A percentile compares a stretch with the other conserved stretches of the same genome.
phyloP scores from a whole-genome alignment of 768 basidiomycete species.

The Suillus sp. region DNA sequence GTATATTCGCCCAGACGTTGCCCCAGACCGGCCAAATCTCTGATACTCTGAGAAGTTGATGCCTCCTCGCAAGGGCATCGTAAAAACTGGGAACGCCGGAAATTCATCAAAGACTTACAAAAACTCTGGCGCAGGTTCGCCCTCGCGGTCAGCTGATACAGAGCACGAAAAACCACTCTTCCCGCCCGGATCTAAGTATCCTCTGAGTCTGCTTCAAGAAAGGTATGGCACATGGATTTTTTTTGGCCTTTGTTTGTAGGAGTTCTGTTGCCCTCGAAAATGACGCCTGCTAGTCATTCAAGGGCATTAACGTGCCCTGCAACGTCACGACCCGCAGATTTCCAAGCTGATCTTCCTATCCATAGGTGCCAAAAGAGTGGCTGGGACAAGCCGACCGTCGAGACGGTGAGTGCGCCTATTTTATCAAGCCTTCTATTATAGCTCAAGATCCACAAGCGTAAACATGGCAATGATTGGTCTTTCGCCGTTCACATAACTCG shows the following conservation, averaged over 20 bases:
- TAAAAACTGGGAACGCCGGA: slow-evolving; percentile 89
- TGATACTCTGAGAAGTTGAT: slow-evolving; percentile 34
- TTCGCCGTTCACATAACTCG: slow-evolving; percentile 70
- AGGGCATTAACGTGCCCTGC: not conserved
- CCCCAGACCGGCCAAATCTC: too few species aligned
- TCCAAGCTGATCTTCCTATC: not conserved
- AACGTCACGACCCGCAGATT: not conserved
- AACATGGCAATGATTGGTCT: slow-evolving; percentile 52
- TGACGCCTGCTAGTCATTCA: not conserved
- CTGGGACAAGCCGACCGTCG: slow-evolving; percentile 84
- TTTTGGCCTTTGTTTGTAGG: not conserved
- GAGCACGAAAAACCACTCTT: slow-evolving; percentile 64
- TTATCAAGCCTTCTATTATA: not conserved
- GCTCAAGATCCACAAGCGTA: slow-evolving; percentile 40
- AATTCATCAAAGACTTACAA: slow-evolving; percentile 66
- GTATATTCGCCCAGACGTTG: too few species aligned
- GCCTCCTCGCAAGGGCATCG: slow-evolving; percentile 75
- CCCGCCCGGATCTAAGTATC: slow-evolving; percentile 84
- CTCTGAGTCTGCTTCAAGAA: slow-evolving; percentile 77
- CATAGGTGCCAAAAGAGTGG: slow-evolving; percentile 83
- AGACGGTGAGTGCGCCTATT: slow-evolving; percentile 53
- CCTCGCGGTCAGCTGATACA: slow-evolving; percentile 24
- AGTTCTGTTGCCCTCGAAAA: not conserved
- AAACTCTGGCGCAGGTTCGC: slow-evolving; percentile 24
- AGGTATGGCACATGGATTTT: slow-evolving; percentile 42